Percentiles rank a stretch among this genome's conserved stretches.
Conservation (phyloP, 2,329 filamentous ascomycete species). For the Gyromitra esculenta region DNA sequence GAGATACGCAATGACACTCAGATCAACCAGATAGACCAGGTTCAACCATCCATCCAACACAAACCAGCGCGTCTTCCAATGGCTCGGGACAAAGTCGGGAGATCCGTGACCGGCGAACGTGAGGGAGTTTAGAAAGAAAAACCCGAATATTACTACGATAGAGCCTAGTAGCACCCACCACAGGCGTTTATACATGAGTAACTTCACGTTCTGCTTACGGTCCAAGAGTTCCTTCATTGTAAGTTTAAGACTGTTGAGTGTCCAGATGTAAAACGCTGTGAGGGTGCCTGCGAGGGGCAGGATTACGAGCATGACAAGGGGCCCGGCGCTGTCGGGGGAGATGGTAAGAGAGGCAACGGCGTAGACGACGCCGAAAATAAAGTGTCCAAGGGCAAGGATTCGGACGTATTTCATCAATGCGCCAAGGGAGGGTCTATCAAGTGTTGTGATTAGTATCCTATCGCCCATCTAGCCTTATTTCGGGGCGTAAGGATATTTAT, state of each 20-base stretch:
- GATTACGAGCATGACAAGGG: constrained; percentile 90
- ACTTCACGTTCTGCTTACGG: constrained; percentile 92
- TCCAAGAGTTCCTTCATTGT: constrained; percentile 97
- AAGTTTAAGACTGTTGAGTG: constrained; percentile 89
- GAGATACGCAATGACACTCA: constrained; percentile 90
- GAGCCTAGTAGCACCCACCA: constrained; percentile 97
- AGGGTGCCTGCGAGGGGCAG: constrained; percentile 89
- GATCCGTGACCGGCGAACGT: constrained; percentile 86
- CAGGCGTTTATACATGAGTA: constrained; percentile 94
- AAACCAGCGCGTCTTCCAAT: constrained; percentile 99
- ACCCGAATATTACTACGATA: constrained; percentile 94
- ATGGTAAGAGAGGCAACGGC: constrained; percentile 88
- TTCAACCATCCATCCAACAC: constrained; percentile 97
- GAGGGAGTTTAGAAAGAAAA: constrained; percentile 98
- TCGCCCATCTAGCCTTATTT: background rate
- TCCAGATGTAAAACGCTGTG: constrained; percentile 99
- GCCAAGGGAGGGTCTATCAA: constrained; percentile 67
- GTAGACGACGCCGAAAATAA: constrained; percentile 93
- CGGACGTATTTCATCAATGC: constrained; percentile 94
- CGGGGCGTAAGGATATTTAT: background rate
- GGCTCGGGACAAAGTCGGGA: constrained; percentile 90
- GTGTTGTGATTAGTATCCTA: constrained; percentile 1
- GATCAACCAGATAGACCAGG: constrained; percentile 92
- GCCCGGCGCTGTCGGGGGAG: constrained; percentile 68
- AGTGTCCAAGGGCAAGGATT: constrained; percentile 89